These are phyloP conservation scores for Phytophthora cactorum DNA, from an alignment of 352 stramenopile species.

Conservation along the genomic window DNA sequence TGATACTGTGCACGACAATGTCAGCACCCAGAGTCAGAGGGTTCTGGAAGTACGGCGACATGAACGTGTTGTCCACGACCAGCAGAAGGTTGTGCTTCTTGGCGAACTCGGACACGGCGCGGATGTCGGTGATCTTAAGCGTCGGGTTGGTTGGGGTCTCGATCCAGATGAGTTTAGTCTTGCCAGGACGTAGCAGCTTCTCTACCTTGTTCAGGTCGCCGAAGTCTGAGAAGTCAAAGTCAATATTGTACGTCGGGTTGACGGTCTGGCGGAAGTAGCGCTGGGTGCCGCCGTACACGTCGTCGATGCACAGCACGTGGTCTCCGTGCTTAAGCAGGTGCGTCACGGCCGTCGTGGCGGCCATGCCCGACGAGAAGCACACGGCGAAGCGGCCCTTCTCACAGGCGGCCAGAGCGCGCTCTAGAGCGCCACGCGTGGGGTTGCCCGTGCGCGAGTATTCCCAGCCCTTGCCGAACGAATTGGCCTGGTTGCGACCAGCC, in stretches of 20 bases:
- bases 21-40: slow-evolving; percentile 92
- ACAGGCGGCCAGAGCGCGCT: slow-evolving; percentile 92
- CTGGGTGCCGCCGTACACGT: slow-evolving; percentile 96
- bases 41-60: slow-evolving; percentile 93
- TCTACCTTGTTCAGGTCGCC: slow-evolving; percentile 85
- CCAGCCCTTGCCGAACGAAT: slow-evolving; percentile 95
- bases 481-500: slow-evolving; percentile 74
- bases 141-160: slow-evolving; percentile 95
- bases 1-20: slow-evolving; percentile 94
- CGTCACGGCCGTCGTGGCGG: slow-evolving; percentile 88
- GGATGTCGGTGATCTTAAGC: slow-evolving; percentile 95
- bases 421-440: slow-evolving; percentile 95
- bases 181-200: slow-evolving; percentile 73
- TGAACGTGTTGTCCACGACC: slow-evolving; percentile 96
- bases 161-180: slow-evolving; percentile 95
- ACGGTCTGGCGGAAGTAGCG: slow-evolving; percentile 94
- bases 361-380: slow-evolving; percentile 91
- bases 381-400: slow-evolving; percentile 92
- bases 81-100: slow-evolving; percentile 91
- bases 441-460: slow-evolving; percentile 96
- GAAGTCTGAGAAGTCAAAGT: slow-evolving; percentile 96
- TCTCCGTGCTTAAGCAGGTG: slow-evolving; percentile 92
- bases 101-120: slow-evolving; percentile 88
- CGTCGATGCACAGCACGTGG: slow-evolving; percentile 95
- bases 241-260: slow-evolving; percentile 89